phyloP scores from a whole-genome alignment of 495 filamentous ascomycete genomes.

The Aspergillus heteromorphus region DNA sequence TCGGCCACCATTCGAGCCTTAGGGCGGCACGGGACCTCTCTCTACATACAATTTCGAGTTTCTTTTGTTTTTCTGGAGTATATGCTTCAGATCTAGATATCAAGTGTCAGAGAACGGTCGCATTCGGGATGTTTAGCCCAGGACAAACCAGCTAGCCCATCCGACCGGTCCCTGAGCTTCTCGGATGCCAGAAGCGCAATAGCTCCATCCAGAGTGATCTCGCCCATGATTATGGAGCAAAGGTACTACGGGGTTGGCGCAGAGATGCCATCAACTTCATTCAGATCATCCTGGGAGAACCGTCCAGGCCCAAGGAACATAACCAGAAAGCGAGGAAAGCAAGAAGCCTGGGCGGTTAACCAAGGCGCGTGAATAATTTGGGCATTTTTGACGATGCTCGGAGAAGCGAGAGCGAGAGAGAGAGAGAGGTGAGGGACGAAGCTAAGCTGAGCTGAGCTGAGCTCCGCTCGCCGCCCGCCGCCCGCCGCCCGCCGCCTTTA shows the following conservation, averaged over 20 bases:
- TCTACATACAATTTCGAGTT: conserved; percentile 50
- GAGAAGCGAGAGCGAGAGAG: too few relatives aligned
- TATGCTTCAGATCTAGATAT: conserved; percentile 57
- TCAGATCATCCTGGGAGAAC: background rate
- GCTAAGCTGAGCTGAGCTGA: too few relatives aligned
- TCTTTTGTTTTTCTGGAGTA: conserved; percentile 55
- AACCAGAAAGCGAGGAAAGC: too few relatives aligned
- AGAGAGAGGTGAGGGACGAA: conserved; percentile 2
- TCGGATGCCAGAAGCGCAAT: conserved; percentile 45
- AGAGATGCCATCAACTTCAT: background rate
- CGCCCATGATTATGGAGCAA: conserved; percentile 14
- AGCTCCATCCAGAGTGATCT: conserved; percentile 36
- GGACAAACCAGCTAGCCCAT: conserved; percentile 47
- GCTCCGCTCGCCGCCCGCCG: too few relatives aligned
- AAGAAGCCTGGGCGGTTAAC: too few relatives aligned
- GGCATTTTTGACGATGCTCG: too few relatives aligned
- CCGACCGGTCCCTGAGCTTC: conserved; percentile 47
- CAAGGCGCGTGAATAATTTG: too few relatives aligned
- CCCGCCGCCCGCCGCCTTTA: conserved; percentile 18
- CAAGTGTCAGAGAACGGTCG: conserved; percentile 15
- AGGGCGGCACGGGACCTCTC: background rate
- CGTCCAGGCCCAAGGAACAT: too few relatives aligned
- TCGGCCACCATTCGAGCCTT: background rate
- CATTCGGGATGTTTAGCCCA: background rate
- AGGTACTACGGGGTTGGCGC: conserved; percentile 1